These are phyloP conservation scores for Geotrichum europaeum DNA, from an alignment of 1,139 yeast genomes.

Conservation along the genomic window DNA sequence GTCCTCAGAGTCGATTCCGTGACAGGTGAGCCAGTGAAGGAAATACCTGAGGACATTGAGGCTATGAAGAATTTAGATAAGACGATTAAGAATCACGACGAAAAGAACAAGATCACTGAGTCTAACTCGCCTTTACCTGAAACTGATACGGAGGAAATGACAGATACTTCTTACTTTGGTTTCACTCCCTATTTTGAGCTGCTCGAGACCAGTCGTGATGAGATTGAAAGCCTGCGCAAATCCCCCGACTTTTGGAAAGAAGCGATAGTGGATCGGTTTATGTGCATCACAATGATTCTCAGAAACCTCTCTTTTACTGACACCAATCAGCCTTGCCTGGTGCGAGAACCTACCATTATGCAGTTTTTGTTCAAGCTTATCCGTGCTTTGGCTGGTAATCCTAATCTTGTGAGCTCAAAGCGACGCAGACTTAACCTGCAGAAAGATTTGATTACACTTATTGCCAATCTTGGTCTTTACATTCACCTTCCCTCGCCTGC, in stretches of 20 bases:
- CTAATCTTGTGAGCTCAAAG: conserved; percentile 35
- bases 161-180: conserved; percentile 20
- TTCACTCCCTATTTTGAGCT: conserved; percentile 40
- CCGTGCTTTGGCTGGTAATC: conserved; percentile 46
- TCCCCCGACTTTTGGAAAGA: conserved; percentile 41
- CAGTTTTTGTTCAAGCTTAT: conserved; percentile 32
- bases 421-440: conserved; percentile 50
- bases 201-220: conserved; percentile 50
- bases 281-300: conserved; percentile 74
- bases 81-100: neutral
- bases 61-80: neutral
- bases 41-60: neutral
- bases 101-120: neutral
- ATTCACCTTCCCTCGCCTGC: conserved; percentile 41
- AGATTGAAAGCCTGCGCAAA: conserved; percentile 58
- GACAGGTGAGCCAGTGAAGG: conserved; percentile 44
- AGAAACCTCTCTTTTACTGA: conserved; percentile 76
- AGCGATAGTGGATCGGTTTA: conserved; percentile 63
- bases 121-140: neutral
- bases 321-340: conserved; percentile 39
- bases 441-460: conserved; percentile 67
- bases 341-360: conserved; percentile 29
- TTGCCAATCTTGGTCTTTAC: conserved; percentile 66
- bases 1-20: conserved; percentile 57
- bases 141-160: neutral